phyloP scores from a whole-genome alignment of 352 stramenopile genomes.

The Pythium diclinum region DNA sequence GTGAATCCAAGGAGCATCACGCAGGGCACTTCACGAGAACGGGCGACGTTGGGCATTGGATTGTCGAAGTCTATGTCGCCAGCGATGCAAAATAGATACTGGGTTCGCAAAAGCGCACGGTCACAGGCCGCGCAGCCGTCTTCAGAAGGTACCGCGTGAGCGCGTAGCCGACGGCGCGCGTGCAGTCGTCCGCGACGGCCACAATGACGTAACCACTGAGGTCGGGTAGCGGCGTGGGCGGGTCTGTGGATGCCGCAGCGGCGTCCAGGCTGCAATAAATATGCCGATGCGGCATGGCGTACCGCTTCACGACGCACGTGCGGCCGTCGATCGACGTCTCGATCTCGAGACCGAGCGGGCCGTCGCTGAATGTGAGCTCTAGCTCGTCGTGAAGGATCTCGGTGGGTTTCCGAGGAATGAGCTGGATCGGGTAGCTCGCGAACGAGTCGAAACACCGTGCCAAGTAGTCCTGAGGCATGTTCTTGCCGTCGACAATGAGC shows the following conservation, averaged over 20 bases:
- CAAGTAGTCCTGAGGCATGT: constrained; percentile 49
- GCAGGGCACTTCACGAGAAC: neutral
- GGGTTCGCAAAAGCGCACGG: constrained; percentile 73
- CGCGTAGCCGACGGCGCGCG: constrained; percentile 59
- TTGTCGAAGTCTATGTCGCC: constrained; percentile 13
- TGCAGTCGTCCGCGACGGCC: constrained; percentile 66
- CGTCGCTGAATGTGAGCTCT: constrained; percentile 61
- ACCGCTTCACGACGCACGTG: constrained; percentile 63
- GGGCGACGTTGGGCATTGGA: neutral
- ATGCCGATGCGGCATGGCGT: constrained; percentile 34
- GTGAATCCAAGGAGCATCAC: neutral
- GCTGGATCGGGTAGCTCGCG: constrained; percentile 46
- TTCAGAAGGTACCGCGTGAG: constrained; percentile 69
- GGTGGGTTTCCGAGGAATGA: constrained; percentile 49
- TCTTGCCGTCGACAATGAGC: constrained; percentile 35
- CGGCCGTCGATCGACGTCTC: constrained; percentile 75
- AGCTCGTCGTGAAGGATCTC: constrained; percentile 51
- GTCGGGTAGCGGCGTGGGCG: constrained; percentile 13
- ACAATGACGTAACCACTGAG: constrained; percentile 61
- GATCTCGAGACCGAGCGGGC: constrained; percentile 61
- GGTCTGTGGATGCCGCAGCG: neutral
- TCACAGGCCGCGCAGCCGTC: constrained; percentile 56
- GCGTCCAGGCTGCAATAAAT: constrained; percentile 40
- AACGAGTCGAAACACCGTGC: constrained; percentile 68
- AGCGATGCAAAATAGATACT: constrained; percentile 71